Percentiles rank a stretch among this genome's conserved stretches.
Evolutionary conservation across 2,329 filamentous ascomycete genomes (phyloP).

Genomic region (Cordyceps fumosorosea): DNA sequence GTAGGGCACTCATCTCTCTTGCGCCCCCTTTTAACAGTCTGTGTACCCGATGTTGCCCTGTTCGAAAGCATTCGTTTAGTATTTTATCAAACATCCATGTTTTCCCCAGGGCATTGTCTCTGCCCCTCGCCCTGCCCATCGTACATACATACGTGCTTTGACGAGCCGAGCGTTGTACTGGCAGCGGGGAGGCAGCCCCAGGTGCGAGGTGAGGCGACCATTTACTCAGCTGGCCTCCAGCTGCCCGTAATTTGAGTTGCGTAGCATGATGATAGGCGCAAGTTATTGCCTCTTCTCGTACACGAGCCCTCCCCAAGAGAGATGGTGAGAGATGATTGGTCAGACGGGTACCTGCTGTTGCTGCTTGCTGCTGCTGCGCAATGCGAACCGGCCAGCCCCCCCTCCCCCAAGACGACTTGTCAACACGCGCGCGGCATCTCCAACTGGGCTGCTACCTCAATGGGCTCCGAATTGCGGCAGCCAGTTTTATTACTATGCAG

Average conservation of each 20-base stretch:
- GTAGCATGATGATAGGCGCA: neutral
- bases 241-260: neutral
- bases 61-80: neutral
- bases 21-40: neutral
- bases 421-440: neutral
- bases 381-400: neutral
- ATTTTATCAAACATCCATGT: neutral
- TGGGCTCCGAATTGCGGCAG: neutral
- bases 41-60: too few species aligned
- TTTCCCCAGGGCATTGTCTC: neutral
- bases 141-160: neutral
- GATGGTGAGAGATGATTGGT: constrained; percentile 1
- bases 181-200: neutral
- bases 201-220: neutral
- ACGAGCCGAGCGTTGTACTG: neutral
- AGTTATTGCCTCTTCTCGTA: neutral
- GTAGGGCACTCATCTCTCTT: neutral
- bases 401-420: neutral
- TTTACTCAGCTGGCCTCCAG: neutral
- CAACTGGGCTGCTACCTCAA: neutral
- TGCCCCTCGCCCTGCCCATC: too few species aligned
- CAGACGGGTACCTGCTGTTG: neutral
- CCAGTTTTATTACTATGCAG: neutral
- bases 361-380: neutral
- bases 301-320: neutral